These are phyloP conservation scores for Polysphondylium violaceum DNA, from an alignment of 78 protist species.

Conservation along the genomic window DNA sequence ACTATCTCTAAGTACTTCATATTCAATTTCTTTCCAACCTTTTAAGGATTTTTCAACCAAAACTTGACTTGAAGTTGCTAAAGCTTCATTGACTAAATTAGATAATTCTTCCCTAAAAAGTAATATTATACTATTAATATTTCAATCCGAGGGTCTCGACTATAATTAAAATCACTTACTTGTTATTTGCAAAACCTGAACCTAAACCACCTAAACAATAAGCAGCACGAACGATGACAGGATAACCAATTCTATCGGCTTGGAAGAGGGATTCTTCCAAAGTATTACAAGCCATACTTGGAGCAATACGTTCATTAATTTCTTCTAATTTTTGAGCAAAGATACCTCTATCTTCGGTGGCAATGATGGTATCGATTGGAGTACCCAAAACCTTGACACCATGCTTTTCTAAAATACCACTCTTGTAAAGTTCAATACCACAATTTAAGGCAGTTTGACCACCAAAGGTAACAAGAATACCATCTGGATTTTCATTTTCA, in stretches of 20 bases:
- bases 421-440: conserved; percentile 92
- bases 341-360: conserved; percentile 97
- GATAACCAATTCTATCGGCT: conserved; percentile 88
- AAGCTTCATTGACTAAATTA: conserved; percentile 81
- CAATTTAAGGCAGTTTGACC: conserved; percentile 99
- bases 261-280: conserved; percentile 79
- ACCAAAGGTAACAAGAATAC: conserved; percentile 96
- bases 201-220: conserved; percentile 99
- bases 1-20: conserved; percentile 98
- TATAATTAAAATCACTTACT: too few relatives aligned
- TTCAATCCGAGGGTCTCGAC: not conserved
- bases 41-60: conserved; percentile 94
- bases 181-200: conserved; percentile 94
- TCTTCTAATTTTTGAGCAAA: conserved; percentile 90
- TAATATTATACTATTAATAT: not conserved
- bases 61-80: conserved; percentile 91
- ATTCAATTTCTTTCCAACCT: conserved; percentile 99
- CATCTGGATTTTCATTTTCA: conserved; percentile 95
- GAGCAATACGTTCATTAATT: conserved; percentile 93
- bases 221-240: conserved; percentile 97
- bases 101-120: conserved; percentile 85
- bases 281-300: conserved; percentile 77
- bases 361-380: conserved; percentile 88
- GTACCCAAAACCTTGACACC: conserved; percentile 96
- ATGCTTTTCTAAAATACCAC: conserved; percentile 82